Evolutionary conservation across 2,329 filamentous ascomycete genomes (phyloP).

Genomic region (Sporothrix pseudoabietina): DNA sequence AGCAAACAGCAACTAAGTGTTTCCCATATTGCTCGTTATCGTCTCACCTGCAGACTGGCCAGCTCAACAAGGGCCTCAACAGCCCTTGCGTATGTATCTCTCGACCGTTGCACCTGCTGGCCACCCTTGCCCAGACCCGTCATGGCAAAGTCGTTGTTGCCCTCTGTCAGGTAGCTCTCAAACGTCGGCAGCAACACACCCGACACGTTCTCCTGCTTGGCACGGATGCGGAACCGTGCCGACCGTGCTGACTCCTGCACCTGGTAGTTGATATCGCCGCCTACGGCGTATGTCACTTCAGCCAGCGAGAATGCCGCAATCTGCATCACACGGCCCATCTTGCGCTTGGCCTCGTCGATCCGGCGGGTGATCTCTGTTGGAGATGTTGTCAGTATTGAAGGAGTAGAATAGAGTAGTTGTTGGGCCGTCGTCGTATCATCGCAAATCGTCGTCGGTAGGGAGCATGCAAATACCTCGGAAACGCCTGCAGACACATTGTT

Average conservation of each 20-base stretch:
- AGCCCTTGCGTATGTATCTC: conserved; percentile 93
- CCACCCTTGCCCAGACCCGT: conserved; percentile 96
- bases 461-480: conserved; percentile 70
- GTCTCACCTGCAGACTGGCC: conserved; percentile 72
- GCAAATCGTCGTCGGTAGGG: conserved; percentile 14
- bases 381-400: neutral
- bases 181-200: conserved; percentile 93
- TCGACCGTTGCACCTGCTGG: conserved; percentile 91
- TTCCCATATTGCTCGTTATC: too few relatives aligned
- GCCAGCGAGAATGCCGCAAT: conserved; percentile 97
- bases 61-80: conserved; percentile 95
- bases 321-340: conserved; percentile 99
- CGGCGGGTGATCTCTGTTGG: conserved; percentile 83
- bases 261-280: conserved; percentile 94
- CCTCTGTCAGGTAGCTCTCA: conserved; percentile 85
- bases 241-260: conserved; percentile 94
- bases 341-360: conserved; percentile 98
- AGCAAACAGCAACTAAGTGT: neutral
- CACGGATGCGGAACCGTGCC: conserved; percentile 87
- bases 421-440: neutral
- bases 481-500: conserved; percentile 57
- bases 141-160: conserved; percentile 92
- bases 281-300: conserved; percentile 95
- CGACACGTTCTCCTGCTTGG: conserved; percentile 97
- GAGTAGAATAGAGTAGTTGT: too few relatives aligned